Base-by-base conservation (phyloP, 495 filamentous ascomycete genomes). In the Hypoxylon trugodes region DNA sequence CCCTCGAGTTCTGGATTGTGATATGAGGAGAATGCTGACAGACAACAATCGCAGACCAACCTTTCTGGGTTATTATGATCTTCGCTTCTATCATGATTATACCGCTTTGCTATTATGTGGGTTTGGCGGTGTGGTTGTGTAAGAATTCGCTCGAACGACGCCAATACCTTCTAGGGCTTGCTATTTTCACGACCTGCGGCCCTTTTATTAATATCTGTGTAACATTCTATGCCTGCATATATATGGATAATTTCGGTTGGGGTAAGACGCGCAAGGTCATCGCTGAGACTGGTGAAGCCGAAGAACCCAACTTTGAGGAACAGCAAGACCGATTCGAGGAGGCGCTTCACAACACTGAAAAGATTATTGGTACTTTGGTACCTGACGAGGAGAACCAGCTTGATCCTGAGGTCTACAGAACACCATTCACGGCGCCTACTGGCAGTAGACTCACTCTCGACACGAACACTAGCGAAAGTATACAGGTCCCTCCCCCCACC, bases 181-280 rank as follows among this genome's bases (percentile, higher is more conserved):
- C 16, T 38, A 56, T 73, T 7, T 68, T 66, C 36, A 45, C 65
- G 15, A 57, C 54, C 13, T 33, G 48, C 28, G 66, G 66, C 4
- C 65, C 69, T 2, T 72, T 73, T 26, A 55, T 73, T 49, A 74
- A 74, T 32, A 69, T 74, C 10, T 37, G 65, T 21, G 68, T 74
- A 2, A 66, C 70, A 10, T 1, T 70, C 1, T 74, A 70, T 32
- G 60, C 71, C 0, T 60, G 66, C 28, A 9, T 62, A 8, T 64
- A 68, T 35, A 58, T 68, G 55, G 71, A 74, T 52, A 60, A 69
- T 24, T 74, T 74, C 61, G 61, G 60, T 28, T 74, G 71, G 71
- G 71, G 71, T 6, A 74, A 74, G 58, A 74, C 71, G n/a, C 66
- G 69, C 5, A 69, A 73, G 37, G 74, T 73, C 0, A 62, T 70